phyloP scores from a whole-genome alignment of 306 rosid genomes.

The Arachis stenosperma region DNA sequence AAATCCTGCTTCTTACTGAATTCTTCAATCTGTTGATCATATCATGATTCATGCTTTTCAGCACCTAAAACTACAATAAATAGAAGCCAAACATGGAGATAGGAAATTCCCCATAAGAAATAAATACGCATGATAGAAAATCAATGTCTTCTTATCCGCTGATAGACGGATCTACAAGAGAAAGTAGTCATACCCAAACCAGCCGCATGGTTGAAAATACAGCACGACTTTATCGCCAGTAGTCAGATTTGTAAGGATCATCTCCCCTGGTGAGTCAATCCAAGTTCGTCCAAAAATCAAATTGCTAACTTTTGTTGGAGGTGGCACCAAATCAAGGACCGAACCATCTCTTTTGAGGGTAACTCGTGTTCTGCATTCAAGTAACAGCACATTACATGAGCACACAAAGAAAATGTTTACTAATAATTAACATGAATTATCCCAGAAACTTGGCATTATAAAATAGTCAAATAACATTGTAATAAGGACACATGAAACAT shows the following conservation, averaged over 20 bases:
- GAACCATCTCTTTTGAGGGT: slow-evolving; percentile 79
- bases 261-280: slow-evolving; percentile 89
- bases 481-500: slow-evolving; percentile 4
- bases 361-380: slow-evolving; percentile 76
- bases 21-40: too few relatives aligned
- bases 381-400: slow-evolving; percentile 19
- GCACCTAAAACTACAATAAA: not conserved
- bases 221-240: slow-evolving; percentile 89
- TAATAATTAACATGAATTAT: not conserved
- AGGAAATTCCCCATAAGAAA: not conserved
- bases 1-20: not conserved
- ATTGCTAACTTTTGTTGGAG: slow-evolving; percentile 87
- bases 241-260: slow-evolving; percentile 74
- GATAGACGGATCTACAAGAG: slow-evolving; percentile 24
- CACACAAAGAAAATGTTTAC: slow-evolving; percentile 24
- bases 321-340: slow-evolving; percentile 85
- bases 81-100: slow-evolving; percentile 2
- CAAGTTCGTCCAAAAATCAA: slow-evolving; percentile 90
- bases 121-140: not conserved
- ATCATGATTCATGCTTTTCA: not conserved
- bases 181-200: slow-evolving; percentile 76
- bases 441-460: slow-evolving; percentile 9
- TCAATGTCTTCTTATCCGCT: not conserved
- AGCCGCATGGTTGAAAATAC: slow-evolving; percentile 94
- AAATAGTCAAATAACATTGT: slow-evolving; percentile 18